Evolutionary conservation across 768 basidiomycete genomes (phyloP).

Genomic region (Psilocybe subaeruginosa): DNA sequence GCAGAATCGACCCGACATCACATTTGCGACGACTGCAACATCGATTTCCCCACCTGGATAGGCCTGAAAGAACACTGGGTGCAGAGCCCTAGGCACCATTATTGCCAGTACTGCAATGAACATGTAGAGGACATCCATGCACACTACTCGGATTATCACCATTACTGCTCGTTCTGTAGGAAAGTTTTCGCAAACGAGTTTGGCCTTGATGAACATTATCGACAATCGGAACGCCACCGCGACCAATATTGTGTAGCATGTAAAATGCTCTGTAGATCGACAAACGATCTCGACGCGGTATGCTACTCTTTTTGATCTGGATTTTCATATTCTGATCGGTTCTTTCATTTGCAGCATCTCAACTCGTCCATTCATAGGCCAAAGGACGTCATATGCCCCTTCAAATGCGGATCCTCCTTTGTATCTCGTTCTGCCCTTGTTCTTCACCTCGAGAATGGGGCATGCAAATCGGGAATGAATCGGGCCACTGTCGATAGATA

Average conservation of each 20-base stretch:
- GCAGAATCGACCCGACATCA: neutral
- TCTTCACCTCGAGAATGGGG: constrained; percentile 65
- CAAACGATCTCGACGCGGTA: constrained; percentile 27
- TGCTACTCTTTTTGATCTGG: constrained; percentile 45
- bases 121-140: constrained; percentile 38
- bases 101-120: constrained; percentile 52
- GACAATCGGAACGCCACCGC: constrained; percentile 39
- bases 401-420: constrained; percentile 52
- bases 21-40: constrained; percentile 33
- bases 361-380: constrained; percentile 54
- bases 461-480: constrained; percentile 52
- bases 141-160: constrained; percentile 45
- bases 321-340: constrained; percentile 33
- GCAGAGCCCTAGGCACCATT: constrained; percentile 50
- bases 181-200: constrained; percentile 40
- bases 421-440: constrained; percentile 56
- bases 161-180: constrained; percentile 44
- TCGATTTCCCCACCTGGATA: constrained; percentile 42
- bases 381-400: constrained; percentile 35
- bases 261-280: neutral
- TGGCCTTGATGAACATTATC: constrained; percentile 51
- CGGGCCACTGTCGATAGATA: constrained; percentile 42
- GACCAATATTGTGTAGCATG: constrained; percentile 22
- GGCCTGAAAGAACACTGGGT: constrained; percentile 55
- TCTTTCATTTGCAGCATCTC: constrained; percentile 37